Base-by-base conservation (phyloP, 192 early-diverging fungal genomes). In the Backusella parvicylindrica region DNA sequence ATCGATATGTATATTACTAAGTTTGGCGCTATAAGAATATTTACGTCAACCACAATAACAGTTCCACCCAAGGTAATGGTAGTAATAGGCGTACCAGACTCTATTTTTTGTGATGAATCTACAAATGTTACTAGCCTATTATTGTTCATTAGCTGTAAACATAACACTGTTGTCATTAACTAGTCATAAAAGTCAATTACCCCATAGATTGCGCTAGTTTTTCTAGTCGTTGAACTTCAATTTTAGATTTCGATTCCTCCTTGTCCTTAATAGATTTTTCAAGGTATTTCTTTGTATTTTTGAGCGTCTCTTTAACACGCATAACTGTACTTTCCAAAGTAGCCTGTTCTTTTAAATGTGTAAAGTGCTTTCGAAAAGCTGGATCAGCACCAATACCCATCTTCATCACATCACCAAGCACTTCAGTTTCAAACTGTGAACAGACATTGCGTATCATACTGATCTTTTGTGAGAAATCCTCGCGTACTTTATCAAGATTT, bases 341-440 rank as follows among this genome's bases (percentile, higher is more conserved):
- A 28, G 79, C 79, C 70, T 81, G 79, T 70, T 81, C 79, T 72
- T 82, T 82, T 26, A 82, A 60, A 30, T 79, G 77, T 26, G 53
- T 82, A 28, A 78, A 78, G 56, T 82, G 77, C 65, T 78, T 82
- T 12, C 77, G 69, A 70, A 82, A 78, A 11, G 74, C 71, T 15
- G 77, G 74, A 69, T 82, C 81, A 6, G 81, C 77, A 11, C 77
- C 76, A 13, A 60, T 31, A 2, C 80, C 75, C 43, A 80, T 76
- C 41, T 80, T 80, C 68, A 77, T 76, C 7, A 78, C 71, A 73
- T 82, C 81, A 2, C 77, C 74, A 26, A 76, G 64, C 0, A 82
- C 81, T 64, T 82, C 81, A 1, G 63, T 73, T 36, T 82, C 81
- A 69, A 82, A 82, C 36, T 82, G 81, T 2, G 77, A 78, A 41